A percentile compares a stretch with the other conserved stretches of the same genome.
Conservation (phyloP, 352 stramenopile genomes). For the Phytophthora hibernalis region DNA sequence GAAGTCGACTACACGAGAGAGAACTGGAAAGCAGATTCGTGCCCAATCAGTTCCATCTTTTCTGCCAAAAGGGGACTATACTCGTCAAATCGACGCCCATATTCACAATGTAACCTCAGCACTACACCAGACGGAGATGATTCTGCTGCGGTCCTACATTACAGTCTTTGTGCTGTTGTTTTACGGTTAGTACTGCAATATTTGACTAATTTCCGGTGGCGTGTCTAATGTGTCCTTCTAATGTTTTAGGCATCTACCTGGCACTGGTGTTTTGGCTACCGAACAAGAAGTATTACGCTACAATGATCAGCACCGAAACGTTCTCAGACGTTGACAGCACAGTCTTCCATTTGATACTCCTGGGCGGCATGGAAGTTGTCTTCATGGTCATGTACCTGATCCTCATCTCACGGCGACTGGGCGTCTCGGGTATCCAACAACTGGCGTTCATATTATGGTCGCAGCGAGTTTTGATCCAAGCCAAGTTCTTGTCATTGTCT, state of each 20-base stretch:
- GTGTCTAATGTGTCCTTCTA: neutral
- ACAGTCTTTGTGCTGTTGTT: conserved; percentile 22
- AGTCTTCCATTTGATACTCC: conserved; percentile 16
- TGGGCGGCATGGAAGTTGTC: conserved; percentile 21
- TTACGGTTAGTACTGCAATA: neutral
- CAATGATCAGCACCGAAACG: conserved; percentile 28
- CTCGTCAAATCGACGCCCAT: conserved; percentile 12
- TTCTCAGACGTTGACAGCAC: conserved; percentile 14
- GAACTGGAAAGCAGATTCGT: neutral
- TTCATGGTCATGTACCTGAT: conserved; percentile 30
- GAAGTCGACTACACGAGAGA: neutral
- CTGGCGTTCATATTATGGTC: conserved; percentile 42
- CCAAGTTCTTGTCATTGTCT: conserved; percentile 28
- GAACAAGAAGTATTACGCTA: conserved; percentile 38
- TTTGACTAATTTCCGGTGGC: neutral
- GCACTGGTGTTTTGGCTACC: conserved; percentile 28
- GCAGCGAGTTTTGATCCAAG: conserved; percentile 35
- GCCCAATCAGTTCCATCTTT: neutral
- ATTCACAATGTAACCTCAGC: conserved; percentile 14
- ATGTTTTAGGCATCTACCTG: conserved; percentile 27
- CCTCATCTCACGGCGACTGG: conserved; percentile 15
- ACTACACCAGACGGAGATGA: conserved; percentile 40
- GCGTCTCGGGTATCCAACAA: conserved; percentile 18
- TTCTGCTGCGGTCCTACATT: conserved; percentile 36
- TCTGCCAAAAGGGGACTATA: neutral